Evolutionary conservation across 805 yeast genomes (phyloP).

Genomic region (Schwanniomyces vanrijiae): DNA sequence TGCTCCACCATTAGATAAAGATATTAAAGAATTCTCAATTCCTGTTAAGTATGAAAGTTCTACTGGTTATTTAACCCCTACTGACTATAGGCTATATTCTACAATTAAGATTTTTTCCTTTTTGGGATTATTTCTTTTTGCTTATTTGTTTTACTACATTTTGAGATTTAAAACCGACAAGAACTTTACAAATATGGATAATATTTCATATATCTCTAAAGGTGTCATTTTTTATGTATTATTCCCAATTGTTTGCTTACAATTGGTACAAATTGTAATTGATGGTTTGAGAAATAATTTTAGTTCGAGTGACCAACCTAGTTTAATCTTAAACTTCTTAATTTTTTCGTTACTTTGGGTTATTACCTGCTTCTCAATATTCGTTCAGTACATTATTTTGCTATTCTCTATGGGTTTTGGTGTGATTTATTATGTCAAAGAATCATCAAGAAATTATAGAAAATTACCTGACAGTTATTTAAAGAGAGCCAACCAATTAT

Average conservation of each 20-base stretch:
- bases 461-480: slow-evolving; percentile 16
- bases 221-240: slow-evolving; percentile 24
- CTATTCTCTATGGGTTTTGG: slow-evolving; percentile 38
- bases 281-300: slow-evolving; percentile 13
- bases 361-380: slow-evolving; percentile 3
- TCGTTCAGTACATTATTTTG: slow-evolving; percentile 15
- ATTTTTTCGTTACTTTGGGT: slow-evolving; percentile 4
- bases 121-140: slow-evolving; percentile 16
- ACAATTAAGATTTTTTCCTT: slow-evolving; percentile 13
- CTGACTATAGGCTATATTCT: slow-evolving; percentile 15
- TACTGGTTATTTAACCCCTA: slow-evolving; percentile 24
- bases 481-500: slow-evolving; percentile 8
- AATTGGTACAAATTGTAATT: slow-evolving; percentile 1
- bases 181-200: slow-evolving; percentile 25
- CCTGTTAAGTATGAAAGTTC: slow-evolving; percentile 21
- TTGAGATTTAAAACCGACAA: slow-evolving; percentile 23
- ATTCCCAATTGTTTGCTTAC: slow-evolving; percentile 16
- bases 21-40: slow-evolving; percentile 8
- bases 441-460: slow-evolving; percentile 21
- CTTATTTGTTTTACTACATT: slow-evolving; percentile 23
- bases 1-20: slow-evolving; percentile 19
- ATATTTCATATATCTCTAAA: slow-evolving; percentile 28
- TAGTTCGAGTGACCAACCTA: slow-evolving; percentile 2
- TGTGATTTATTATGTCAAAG: slow-evolving; percentile 25
- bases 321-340: slow-evolving; percentile 2